Conservation (phyloP, 208 protist genomes). For the Trypanosomatidae sp. region DNA sequence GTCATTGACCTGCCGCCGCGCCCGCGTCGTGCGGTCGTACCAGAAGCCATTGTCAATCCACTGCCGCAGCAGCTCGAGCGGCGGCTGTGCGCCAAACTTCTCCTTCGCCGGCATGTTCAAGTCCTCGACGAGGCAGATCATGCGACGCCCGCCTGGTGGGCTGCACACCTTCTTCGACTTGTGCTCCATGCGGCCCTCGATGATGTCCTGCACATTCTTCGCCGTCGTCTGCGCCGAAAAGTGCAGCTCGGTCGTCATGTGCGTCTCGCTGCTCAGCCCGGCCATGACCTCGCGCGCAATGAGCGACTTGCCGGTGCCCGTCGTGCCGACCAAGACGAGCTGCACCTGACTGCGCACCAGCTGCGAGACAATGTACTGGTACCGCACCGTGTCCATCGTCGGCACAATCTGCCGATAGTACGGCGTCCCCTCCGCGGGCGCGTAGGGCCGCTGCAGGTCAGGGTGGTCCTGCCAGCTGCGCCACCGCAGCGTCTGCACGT, state of each 20-base stretch:
- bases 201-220: constrained; percentile 91
- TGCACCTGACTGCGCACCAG: constrained; percentile 81
- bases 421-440: constrained; percentile 70
- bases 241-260: constrained; percentile 90
- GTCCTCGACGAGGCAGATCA: constrained; percentile 97
- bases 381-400: constrained; percentile 95
- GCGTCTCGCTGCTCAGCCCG: constrained; percentile 53
- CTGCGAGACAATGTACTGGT: constrained; percentile 89
- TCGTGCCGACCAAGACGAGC: constrained; percentile 91
- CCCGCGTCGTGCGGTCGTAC: constrained; percentile 94
- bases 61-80: constrained; percentile 95
- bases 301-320: constrained; percentile 96
- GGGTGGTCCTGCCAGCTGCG: constrained; percentile 90
- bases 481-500: constrained; percentile 84
- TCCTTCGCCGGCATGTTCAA: constrained; percentile 98
- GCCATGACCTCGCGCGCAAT: constrained; percentile 82
- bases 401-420: constrained; percentile 95
- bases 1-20: constrained; percentile 89
- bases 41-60: constrained; percentile 96
- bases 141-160: constrained; percentile 87
- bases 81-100: constrained; percentile 95
- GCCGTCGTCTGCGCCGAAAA: constrained; percentile 94
- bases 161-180: constrained; percentile 93
- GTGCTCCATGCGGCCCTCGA: constrained; percentile 95
- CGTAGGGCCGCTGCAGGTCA: constrained; percentile 74